These are phyloP conservation scores for Aspergillus latus DNA, from an alignment of 2,329 filamentous ascomycete genomes.

Conservation along the genomic window DNA sequence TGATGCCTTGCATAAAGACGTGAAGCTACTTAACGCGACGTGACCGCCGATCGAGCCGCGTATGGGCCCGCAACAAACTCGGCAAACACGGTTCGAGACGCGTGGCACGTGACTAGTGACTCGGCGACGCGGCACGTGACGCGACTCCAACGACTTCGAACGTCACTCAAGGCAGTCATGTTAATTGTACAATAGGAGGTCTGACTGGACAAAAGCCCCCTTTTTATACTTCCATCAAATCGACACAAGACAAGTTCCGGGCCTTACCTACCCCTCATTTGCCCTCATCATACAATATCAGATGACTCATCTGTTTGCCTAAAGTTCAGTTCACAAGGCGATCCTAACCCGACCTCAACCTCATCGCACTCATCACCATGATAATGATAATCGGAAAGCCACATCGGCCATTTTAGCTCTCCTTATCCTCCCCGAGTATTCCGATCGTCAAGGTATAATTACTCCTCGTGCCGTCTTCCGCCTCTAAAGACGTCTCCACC, in stretches of 20 bases:
- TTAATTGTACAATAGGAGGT: neutral
- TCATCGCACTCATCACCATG: neutral
- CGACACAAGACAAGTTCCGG: neutral
- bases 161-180: neutral
- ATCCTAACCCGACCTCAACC: neutral
- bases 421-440: neutral
- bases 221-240: conserved; percentile 8
- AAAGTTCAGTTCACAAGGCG: neutral
- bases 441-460: neutral
- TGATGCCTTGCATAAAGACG: conserved; percentile 33
- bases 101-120: conserved; percentile 26
- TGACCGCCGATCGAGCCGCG: conserved; percentile 31
- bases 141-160: neutral
- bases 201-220: conserved; percentile 3
- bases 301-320: conserved; percentile 8
- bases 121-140: conserved; percentile 11
- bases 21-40: conserved; percentile 26
- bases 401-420: neutral
- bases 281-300: neutral
- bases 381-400: neutral
- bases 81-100: conserved; percentile 30
- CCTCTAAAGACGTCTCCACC: neutral
- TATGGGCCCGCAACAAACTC: conserved; percentile 33
- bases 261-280: conserved; percentile 4
- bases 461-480: neutral